Evolutionary conservation across 192 early-diverging fungal species (phyloP).

Genomic region (Anaeromyces robustus): DNA sequence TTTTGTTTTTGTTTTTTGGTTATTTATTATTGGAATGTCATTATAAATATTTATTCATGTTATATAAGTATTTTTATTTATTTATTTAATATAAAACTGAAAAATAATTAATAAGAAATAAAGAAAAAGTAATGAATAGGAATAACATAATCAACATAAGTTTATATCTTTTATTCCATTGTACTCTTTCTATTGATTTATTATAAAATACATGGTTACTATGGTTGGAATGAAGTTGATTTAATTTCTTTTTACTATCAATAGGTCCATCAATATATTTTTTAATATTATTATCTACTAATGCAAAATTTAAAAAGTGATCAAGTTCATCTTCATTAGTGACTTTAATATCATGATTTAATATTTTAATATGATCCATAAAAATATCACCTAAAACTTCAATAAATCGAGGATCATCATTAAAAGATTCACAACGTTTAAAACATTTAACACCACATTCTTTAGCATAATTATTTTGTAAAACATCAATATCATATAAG

Average conservation of each 20-base stretch:
- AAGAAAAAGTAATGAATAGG: too few species aligned
- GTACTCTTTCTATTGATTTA: too few species aligned
- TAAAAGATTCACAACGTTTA: slow-evolving; percentile 83
- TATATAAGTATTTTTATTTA: too few species aligned
- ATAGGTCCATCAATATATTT: not conserved
- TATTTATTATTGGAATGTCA: too few species aligned
- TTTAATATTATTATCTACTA: not conserved
- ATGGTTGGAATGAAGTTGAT: not conserved
- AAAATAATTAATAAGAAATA: too few species aligned
- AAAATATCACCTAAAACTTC: slow-evolving; percentile 24
- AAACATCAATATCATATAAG: slow-evolving; percentile 80
- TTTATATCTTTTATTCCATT: too few species aligned
- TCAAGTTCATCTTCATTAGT: not conserved
- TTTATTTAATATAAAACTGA: too few species aligned
- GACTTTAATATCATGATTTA: not conserved
- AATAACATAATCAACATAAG: too few species aligned
- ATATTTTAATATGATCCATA: not conserved
- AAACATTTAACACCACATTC: slow-evolving; percentile 62
- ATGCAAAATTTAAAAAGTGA: not conserved
- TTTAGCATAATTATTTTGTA: not conserved
- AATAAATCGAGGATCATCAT: slow-evolving; percentile 82
- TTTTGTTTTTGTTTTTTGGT: too few species aligned
- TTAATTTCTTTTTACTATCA: not conserved
- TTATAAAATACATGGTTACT: too few species aligned
- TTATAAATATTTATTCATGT: too few species aligned